Evolutionary conservation across 208 protist genomes (phyloP), one percentile per base, ranked within the genome.

Genomic region (Jaenimonas drosophilae): DNA sequence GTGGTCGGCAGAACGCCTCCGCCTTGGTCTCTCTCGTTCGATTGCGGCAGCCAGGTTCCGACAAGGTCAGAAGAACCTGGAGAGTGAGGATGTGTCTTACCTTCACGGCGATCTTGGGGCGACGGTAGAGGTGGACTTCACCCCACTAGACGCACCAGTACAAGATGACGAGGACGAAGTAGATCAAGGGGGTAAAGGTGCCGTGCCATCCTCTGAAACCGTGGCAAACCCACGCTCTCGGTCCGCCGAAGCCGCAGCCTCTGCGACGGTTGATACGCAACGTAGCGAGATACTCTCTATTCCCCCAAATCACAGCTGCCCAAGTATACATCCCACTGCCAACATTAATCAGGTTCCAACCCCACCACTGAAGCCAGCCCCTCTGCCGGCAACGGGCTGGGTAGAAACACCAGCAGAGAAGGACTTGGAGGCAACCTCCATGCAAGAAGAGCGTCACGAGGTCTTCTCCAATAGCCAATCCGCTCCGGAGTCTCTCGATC

Each of bases 121-220:
- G 17, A 55, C 28, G 70, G 80, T 36, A 47, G 75, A 88, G 63
- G 55, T 81, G 14, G 62, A 88, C 52, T 88, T 88, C 48, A 72
- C 71, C 28, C 43, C 57, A 4, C 42, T 51, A 1, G 12, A 19
- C 1, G 46, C 0, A 21, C 19, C 42, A n/a, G 42, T n/a, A 9
- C 6, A 32, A 7, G n/a, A 6, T 11, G 37, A 7, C 16, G 9
- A 24, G 14, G 37, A 11, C 37, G n/a, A 11, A 11, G 37, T 7
- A 20, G n/a, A 21, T 24, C 9, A 7, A 7, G 14, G 30, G 9
- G 30, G 30, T 34, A 42, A 42, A 17, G 6, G 16, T n/a, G n/a
- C n/a, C n/a, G n/a, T n/a, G 37, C 37, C 16, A 6, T 25, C n/a
- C 37, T 17, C 19, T 24, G 37, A 6, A 11, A 17, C 6, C 7